These are phyloP conservation scores for Blastocystis sp. DNA, from an alignment of 352 stramenopile genomes.

Conservation along the genomic window DNA sequence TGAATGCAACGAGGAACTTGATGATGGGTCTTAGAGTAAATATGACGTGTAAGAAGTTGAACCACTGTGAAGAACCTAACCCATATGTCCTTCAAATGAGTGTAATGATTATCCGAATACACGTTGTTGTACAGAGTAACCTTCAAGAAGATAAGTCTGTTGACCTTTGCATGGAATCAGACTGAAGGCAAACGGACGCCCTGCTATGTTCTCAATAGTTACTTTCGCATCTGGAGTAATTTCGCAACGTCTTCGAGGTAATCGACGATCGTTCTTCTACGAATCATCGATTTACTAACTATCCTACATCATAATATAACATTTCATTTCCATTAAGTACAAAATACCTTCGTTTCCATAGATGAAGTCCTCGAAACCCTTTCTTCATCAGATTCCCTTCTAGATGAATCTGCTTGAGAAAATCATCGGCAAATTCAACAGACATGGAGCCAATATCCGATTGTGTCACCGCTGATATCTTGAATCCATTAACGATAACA, in stretches of 20 bases:
- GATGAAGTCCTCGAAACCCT: slow-evolving; percentile 18
- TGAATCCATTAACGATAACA: neutral
- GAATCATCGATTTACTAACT: neutral
- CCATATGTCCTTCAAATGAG: slow-evolving; percentile 20
- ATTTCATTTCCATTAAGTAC: slow-evolving; percentile 8
- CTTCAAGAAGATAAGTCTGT: slow-evolving; percentile 5
- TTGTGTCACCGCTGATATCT: neutral
- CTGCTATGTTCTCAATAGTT: slow-evolving; percentile 11
- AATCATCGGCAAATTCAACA: neutral
- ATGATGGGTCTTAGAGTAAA: neutral
- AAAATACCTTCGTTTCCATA: slow-evolving; percentile 27
- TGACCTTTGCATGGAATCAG: slow-evolving; percentile 6
- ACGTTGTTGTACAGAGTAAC: slow-evolving; percentile 2
- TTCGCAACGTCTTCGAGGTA: slow-evolving; percentile 19
- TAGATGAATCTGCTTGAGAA: neutral
- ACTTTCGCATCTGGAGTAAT: slow-evolving; percentile 33
- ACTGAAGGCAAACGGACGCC: slow-evolving; percentile 3
- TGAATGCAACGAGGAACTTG: neutral
- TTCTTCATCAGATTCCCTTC: slow-evolving; percentile 31
- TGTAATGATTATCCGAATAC: neutral
- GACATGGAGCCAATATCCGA: neutral
- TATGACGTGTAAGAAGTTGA: neutral
- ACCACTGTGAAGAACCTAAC: neutral
- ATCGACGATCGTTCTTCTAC: neutral
- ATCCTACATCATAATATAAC: slow-evolving; percentile 3